A percentile compares a stretch with the other conserved stretches of the same genome.
Evolutionary conservation across 257 asterid species (phyloP).

Genomic region (Solanum commersonii): DNA sequence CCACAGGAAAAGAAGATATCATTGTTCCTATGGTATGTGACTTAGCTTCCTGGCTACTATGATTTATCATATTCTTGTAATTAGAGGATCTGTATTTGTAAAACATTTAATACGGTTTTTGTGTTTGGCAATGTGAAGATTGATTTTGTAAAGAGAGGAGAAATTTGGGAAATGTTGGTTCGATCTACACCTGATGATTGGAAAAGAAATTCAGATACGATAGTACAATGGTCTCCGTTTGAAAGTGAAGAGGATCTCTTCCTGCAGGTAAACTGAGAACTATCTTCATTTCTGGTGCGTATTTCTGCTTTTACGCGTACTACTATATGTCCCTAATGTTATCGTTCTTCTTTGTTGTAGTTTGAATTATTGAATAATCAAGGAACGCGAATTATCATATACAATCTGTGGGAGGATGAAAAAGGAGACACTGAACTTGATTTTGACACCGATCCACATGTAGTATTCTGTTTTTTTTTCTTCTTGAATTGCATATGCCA

Average conservation of each 20-base stretch:
- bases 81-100: background rate
- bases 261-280: constrained; percentile 35
- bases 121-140: constrained; percentile 23
- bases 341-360: constrained; percentile 12
- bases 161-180: constrained; percentile 33
- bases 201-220: constrained; percentile 49
- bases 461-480: constrained; percentile 21
- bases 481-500: background rate
- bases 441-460: constrained; percentile 49
- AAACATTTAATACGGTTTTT: background rate
- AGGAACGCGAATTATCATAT: constrained; percentile 68
- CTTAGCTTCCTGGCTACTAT: no score
- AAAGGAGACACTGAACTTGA: constrained; percentile 54
- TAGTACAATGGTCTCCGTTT: constrained; percentile 70
- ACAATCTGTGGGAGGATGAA: constrained; percentile 86
- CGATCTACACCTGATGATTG: constrained; percentile 35
- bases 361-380: constrained; percentile 42
- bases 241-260: constrained; percentile 53
- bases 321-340: background rate
- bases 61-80: background rate
- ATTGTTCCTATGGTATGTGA: constrained; percentile 70
- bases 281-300: background rate
- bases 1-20: constrained; percentile 72
- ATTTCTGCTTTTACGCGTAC: background rate
- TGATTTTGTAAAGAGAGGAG: constrained; percentile 48